Evolutionary conservation across 2,329 filamentous ascomycete genomes (phyloP), one percentile per base, ranked within the genome.

Genomic region (Neospermospora avenae): DNA sequence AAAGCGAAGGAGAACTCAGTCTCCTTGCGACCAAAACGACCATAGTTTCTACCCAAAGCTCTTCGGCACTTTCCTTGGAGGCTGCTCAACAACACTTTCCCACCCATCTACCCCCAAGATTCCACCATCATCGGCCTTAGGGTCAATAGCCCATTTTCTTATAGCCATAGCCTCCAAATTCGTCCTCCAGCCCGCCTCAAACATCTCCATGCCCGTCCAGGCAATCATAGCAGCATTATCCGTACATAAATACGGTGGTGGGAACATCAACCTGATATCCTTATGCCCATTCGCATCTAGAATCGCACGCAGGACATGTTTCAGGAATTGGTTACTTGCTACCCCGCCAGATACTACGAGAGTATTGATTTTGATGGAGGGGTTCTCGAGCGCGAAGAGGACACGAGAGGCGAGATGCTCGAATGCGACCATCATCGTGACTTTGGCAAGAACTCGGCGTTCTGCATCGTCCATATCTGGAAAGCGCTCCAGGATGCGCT

Each of bases 201-300:
- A 97, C 93, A 99, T 97, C 76, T 98, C 93, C 66, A 93, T 82
- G 0, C 89, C 95, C 0, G 93, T 81, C 93, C 95, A 98, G 1
- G 89, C 93, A 72, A 98, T 93, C 95, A 99, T 99, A 51, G 92
- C 91, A 13, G 95, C 95, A 74, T 99, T 98, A 71, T 99, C 95
- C 0, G 91, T 97, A 72, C 95, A 98, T 56, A 93, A 80, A 44
- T 80, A 78, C 10, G 84, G 75, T 2, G 92, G 92, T n/a, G 95
- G 93, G 58, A 88, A 89, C 31, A 87, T 75, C 7, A 97, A 74
- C 11, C 80, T 68, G 28, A 96, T 73, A 64, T 84, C 68, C 0
- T 72, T 70, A 70, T 85, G 87, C 0, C 90, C 90, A 45, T 88
- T 82, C n/a, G 79, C 82, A 64, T 87, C 81, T 44, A 97, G 73